Evolutionary conservation across 2,329 filamentous ascomycete species (phyloP), one percentile per base, ranked within the genome.

Genomic region (Gaeumannomyces sp.): DNA sequence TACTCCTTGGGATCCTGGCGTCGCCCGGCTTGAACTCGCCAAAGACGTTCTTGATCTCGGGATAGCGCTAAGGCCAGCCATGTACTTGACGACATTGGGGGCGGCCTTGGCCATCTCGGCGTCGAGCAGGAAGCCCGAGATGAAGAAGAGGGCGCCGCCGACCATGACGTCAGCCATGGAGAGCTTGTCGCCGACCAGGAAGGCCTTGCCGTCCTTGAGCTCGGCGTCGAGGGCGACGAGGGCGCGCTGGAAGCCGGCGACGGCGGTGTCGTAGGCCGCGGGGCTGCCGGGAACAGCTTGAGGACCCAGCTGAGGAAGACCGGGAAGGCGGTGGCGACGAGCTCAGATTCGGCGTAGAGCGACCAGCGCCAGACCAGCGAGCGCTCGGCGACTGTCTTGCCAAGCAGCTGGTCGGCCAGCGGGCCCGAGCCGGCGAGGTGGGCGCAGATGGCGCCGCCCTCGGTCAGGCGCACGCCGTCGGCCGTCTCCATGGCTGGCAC

Each of bases 401-500:
- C 81, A 7, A 83, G 69, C 4, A 84, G 76, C 70, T 83, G 80
- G 6, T 67, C 69, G 8, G 75, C 74, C 63, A 73, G 72, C 57
- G 80, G 78, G 4, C 82, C 81, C 45, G 74, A 75, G 64, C 77
- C 76, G 59, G 80, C 79, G 57, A 83, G 66, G 71, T 80, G 82
- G 58, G 72, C 72, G n/a, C 75, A 73, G 69, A 84, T 84, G 63
- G 81, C 81, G 50, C 76, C 75, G 50, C 76, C 75, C 67, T 84
- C 81, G 66, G 76, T 70, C 33, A 84, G 62, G 68, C 67, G 72
- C 70, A 81, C 77, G 60, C 81, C 81, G 68, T 83, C 79, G 27
- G 79, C 73, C 45, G 74, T 75, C 69, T 81, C 79, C 64, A 84
- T 78, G 58, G 76, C 76, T 13, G 82, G 82, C 11, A 83, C 78